A percentile compares a stretch with the other conserved stretches of the same genome.
Conservation (phyloP, 257 asterid species). For the Avicennia marina region DNA sequence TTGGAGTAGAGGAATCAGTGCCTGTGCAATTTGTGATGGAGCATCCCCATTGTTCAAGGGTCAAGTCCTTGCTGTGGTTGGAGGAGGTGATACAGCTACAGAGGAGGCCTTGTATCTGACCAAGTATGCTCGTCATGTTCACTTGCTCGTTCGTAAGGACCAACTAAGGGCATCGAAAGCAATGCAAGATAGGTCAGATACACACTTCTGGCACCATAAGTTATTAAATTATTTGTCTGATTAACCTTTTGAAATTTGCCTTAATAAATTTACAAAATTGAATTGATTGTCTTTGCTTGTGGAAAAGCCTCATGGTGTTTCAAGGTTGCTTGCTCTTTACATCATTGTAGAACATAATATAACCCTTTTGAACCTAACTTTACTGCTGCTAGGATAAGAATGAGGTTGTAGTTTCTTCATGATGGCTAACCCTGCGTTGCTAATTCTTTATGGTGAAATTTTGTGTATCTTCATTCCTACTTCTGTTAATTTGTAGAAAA, state of each 20-base stretch:
- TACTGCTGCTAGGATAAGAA: too few relatives aligned
- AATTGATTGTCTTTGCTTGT: neutral
- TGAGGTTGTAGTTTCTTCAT: too few relatives aligned
- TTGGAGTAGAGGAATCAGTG: constrained; percentile 99
- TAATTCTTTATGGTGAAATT: too few relatives aligned
- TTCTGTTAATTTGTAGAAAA: too few relatives aligned
- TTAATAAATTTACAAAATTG: neutral
- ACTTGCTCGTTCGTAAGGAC: constrained; percentile 86
- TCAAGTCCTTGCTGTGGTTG: constrained; percentile 98
- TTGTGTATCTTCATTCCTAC: too few relatives aligned
- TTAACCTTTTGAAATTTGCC: neutral
- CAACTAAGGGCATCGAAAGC: constrained; percentile 96
- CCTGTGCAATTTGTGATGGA: constrained; percentile 99
- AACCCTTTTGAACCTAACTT: too few relatives aligned
- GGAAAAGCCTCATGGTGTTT: too few relatives aligned
- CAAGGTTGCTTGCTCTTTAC: too few relatives aligned
- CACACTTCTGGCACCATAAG: neutral
- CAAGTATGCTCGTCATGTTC: constrained; percentile 96
- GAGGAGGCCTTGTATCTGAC: constrained; percentile 98
- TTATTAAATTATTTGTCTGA: neutral
- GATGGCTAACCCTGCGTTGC: too few relatives aligned
- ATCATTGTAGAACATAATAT: too few relatives aligned
- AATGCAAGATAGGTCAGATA: constrained; percentile 91
- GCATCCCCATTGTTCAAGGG: constrained; percentile 94
- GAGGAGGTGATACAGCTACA: constrained; percentile 99